Evolutionary conservation across 1,139 yeast species (phyloP).

Genomic region (Pichia sp.): DNA sequence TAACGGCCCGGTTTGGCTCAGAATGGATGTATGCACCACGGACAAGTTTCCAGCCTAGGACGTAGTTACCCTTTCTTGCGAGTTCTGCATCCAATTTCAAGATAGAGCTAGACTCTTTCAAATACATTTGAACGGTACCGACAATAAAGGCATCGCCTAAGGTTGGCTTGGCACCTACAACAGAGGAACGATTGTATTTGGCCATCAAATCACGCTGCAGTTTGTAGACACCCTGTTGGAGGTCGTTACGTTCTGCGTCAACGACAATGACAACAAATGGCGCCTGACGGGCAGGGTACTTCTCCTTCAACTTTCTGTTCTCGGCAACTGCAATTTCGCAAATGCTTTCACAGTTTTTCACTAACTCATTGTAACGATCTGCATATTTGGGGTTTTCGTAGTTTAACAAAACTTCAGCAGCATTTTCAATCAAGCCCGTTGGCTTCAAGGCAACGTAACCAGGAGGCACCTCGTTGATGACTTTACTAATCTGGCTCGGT

Average conservation of each 20-base stretch:
- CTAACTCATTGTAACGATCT: conserved; percentile 54
- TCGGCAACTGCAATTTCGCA: conserved; percentile 54
- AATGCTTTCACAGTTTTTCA: conserved; percentile 59
- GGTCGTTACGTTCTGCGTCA: conserved; percentile 87
- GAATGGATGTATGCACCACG: conserved; percentile 96
- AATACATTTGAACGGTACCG: conserved; percentile 93
- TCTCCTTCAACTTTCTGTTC: conserved; percentile 43
- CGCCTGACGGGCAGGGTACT: conserved; percentile 65
- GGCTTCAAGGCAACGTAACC: conserved; percentile 92
- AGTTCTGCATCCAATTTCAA: conserved; percentile 59
- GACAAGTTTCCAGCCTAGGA: conserved; percentile 87
- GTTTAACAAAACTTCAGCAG: conserved; percentile 68
- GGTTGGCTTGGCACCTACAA: conserved; percentile 9
- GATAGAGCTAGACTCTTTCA: conserved; percentile 64
- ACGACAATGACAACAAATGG: conserved; percentile 84
- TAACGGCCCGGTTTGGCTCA: conserved; percentile 69
- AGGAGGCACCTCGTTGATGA: conserved; percentile 65
- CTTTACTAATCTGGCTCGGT: conserved; percentile 38
- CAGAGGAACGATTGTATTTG: conserved; percentile 56
- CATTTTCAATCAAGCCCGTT: conserved; percentile 78
- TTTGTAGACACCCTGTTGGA: conserved; percentile 89
- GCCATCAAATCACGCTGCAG: conserved; percentile 79
- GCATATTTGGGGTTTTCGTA: conserved; percentile 50
- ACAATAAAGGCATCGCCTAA: conserved; percentile 62
- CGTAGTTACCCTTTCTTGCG: conserved; percentile 62